These are phyloP conservation scores for Cadophora sp. DNA, from an alignment of 2,329 filamentous ascomycete species.

Conservation along the genomic window DNA sequence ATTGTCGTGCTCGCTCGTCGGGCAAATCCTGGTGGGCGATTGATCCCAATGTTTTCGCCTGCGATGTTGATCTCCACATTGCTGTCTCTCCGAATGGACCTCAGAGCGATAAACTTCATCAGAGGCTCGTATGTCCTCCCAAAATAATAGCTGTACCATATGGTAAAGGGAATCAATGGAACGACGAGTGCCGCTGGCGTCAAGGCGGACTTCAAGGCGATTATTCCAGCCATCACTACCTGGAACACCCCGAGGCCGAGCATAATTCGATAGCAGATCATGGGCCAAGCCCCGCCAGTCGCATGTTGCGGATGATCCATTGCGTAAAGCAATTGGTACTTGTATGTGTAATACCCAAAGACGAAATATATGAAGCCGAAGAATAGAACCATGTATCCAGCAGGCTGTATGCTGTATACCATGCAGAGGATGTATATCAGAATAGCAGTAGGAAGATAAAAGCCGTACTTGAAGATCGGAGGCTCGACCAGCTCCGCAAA, in stretches of 20 bases:
- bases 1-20: conserved; percentile 61
- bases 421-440: conserved; percentile 94
- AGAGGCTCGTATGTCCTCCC: conserved; percentile 82
- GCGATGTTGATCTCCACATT: conserved; percentile 53
- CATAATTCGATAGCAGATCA: conserved; percentile 93
- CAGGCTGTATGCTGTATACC: conserved; percentile 87
- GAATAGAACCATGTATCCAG: conserved; percentile 81
- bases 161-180: conserved; percentile 78
- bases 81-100: conserved; percentile 77
- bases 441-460: conserved; percentile 91
- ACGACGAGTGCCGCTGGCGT: conserved; percentile 74
- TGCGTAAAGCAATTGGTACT: conserved; percentile 96
- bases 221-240: conserved; percentile 85
- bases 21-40: conserved; percentile 36
- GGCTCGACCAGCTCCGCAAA: conserved; percentile 83
- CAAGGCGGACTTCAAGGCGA: conserved; percentile 77
- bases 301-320: conserved; percentile 98
- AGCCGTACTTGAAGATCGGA: conserved; percentile 92
- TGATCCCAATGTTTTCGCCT: conserved; percentile 47
- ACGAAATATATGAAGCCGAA: conserved; percentile 84
- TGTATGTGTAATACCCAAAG: conserved; percentile 88
- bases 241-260: conserved; percentile 89
- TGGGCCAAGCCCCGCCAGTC: conserved; percentile 92
- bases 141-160: conserved; percentile 91
- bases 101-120: conserved; percentile 89